A percentile compares a stretch with the other conserved stretches of the same genome.
These are phyloP conservation scores for Tetraselmis striata DNA, from an alignment of 139 green algal genomes.

Conservation along the genomic window DNA sequence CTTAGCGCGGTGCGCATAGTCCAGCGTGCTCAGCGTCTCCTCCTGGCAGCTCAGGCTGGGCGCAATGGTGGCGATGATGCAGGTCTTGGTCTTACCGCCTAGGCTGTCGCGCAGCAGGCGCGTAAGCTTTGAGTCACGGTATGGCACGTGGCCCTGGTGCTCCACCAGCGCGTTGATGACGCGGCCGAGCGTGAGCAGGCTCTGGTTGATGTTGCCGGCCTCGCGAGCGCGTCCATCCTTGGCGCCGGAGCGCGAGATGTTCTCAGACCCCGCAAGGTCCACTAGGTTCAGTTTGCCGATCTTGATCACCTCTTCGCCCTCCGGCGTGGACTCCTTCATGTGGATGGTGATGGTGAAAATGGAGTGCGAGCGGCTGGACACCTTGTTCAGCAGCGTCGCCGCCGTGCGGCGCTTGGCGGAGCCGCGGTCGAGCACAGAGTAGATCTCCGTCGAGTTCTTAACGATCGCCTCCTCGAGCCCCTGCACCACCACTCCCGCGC, in stretches of 20 bases:
- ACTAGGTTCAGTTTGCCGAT: conserved; percentile 98
- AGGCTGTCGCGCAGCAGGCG: background rate
- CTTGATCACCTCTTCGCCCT: conserved; percentile 96
- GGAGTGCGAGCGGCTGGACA: conserved; percentile 88
- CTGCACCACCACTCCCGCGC: conserved; percentile 75
- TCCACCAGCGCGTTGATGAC: conserved; percentile 95
- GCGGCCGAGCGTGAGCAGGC: conserved; percentile 86
- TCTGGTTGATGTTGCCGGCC: conserved; percentile 98
- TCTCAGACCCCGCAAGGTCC: conserved; percentile 94
- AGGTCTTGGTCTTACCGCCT: conserved; percentile 79
- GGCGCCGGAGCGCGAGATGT: conserved; percentile 71
- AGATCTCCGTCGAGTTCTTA: conserved; percentile 77
- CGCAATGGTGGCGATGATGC: conserved; percentile 96
- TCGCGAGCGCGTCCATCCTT: conserved; percentile 59
- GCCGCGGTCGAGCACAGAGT: conserved; percentile 81
- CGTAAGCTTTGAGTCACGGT: background rate
- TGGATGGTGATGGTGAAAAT: conserved; percentile 86
- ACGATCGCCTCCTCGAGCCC: conserved; percentile 92
- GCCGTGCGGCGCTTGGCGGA: conserved; percentile 81
- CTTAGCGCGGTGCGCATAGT: conserved; percentile 97
- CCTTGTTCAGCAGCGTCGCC: conserved; percentile 96
- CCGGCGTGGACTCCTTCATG: conserved; percentile 79
- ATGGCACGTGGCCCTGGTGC: conserved; percentile 21
- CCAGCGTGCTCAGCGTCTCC: conserved; percentile 93
- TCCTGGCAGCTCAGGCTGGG: conserved; percentile 79